phyloP scores from a whole-genome alignment of 352 stramenopile species.

The Phytophthora sp. region DNA sequence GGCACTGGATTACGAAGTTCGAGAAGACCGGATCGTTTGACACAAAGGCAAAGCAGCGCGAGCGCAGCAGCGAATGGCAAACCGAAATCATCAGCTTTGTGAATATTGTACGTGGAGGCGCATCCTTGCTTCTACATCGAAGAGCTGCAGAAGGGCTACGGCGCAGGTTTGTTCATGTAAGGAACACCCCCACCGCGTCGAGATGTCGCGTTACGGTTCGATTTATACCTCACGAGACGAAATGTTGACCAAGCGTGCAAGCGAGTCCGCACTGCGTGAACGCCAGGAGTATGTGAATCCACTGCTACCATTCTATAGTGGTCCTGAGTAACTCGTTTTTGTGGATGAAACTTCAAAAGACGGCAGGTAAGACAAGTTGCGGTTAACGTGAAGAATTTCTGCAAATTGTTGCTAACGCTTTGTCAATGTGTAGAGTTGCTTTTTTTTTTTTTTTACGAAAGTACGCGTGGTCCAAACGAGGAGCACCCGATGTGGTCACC shows the following conservation, averaged over 20 bases:
- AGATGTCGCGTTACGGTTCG: conserved; percentile 36
- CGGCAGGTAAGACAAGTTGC: no score
- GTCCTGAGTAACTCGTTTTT: no score
- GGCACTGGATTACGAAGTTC: background rate
- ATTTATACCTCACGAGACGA: conserved; percentile 24
- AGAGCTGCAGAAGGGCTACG: conserved; percentile 24
- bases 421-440: no score
- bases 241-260: conserved; percentile 18
- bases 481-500: conserved; percentile 11
- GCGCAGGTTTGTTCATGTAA: background rate
- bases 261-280: conserved; percentile 4
- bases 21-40: background rate
- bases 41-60: background rate
- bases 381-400: no score
- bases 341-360: no score
- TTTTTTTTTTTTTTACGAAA: no score
- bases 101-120: conserved; percentile 8
- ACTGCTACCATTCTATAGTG: no score
- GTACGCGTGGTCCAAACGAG: background rate
- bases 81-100: conserved; percentile 19
- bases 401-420: no score
- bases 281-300: no score
- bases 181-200: conserved; percentile 11
- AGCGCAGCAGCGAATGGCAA: conserved; percentile 11
- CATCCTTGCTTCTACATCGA: conserved; percentile 43